Base-by-base conservation (phyloP, 1,139 yeast species). In the Yamadazyma spencermartinsiae region DNA sequence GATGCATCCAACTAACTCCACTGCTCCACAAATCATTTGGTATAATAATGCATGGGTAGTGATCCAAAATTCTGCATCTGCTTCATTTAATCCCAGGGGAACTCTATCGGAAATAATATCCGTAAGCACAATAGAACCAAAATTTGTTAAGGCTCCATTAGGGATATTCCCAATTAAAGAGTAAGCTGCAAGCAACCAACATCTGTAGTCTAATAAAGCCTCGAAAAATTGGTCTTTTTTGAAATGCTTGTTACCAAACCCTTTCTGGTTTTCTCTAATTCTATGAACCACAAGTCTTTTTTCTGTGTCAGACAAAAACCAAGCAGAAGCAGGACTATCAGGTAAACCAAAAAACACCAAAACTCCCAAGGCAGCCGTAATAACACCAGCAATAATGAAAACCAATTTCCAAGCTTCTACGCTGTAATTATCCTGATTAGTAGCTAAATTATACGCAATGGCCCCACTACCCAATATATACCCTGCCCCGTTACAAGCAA, bases 181-280 rank as follows among this genome's bases (percentile, higher is more conserved):
- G 44, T 53, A 60, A 10, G 56, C 34, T 33, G 56, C 48, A 48
- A 74, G 71, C 23, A 80, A 40, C 69, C 73, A 72, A 7, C 74
- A 67, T 40, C 65, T 63, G 36, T 56, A 37, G 48, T 74, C 80
- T 1, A 49, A 49, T 55, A 80, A 68, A 2, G 86, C 80, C 50
- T 81, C 79, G 14, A 55, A 56, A 31, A 79, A 63, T 52, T 82
- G 89, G 35, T 74, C 58, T 54, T 55, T 61, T 48, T 82, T 81
- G 58, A 78, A 70, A 31, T 66, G 63, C 41, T 65, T 69, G 48
- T 75, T 75, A 36, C 83, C 83, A 43, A 79, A 76, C 12, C 85
- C 83, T 50, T 81, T 76, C 35, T 66, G 62, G 45, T 72, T 72
- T 1, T 46, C 48, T 51, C 74, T 59, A 24, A 62, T 55, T 46